These are phyloP conservation scores for Exserohilum rostratum DNA, from an alignment of 2,329 filamentous ascomycete species.

Conservation along the genomic window DNA sequence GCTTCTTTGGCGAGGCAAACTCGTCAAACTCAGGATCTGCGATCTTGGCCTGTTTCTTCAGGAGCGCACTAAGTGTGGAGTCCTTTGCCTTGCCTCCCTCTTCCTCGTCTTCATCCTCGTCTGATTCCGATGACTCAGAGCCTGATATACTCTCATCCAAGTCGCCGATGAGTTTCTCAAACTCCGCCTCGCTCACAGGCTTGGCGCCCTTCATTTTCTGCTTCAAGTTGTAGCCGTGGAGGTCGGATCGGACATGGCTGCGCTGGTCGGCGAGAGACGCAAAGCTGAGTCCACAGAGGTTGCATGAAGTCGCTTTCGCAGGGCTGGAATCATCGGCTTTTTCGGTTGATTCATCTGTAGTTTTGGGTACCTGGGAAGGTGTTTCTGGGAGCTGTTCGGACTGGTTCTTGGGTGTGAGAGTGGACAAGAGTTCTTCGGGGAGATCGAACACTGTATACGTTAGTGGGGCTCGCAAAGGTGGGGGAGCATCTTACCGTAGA, in stretches of 20 bases:
- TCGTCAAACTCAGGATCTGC: constrained; percentile 61
- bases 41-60: constrained; percentile 83
- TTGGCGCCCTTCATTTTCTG: constrained; percentile 78
- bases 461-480: constrained; percentile 8
- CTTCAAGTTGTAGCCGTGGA: constrained; percentile 94
- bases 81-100: constrained; percentile 61
- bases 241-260: constrained; percentile 84
- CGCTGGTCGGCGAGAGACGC: constrained; percentile 78
- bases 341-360: constrained; percentile 36
- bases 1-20: constrained; percentile 56
- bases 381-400: constrained; percentile 24
- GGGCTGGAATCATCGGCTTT: constrained; percentile 52
- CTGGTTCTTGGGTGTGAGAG: constrained; percentile 64
- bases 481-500: constrained; percentile 44
- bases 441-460: constrained; percentile 75
- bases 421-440: constrained; percentile 72
- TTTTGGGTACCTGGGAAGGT: constrained; percentile 10
- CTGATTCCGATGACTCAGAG: constrained; percentile 74
- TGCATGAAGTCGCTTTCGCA: constrained; percentile 73
- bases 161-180: constrained; percentile 82
- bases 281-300: constrained; percentile 77
- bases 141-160: constrained; percentile 93
- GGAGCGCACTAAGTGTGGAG: constrained; percentile 73
- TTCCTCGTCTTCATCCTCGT: constrained; percentile 70
- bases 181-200: constrained; percentile 78